A percentile compares a stretch with the other conserved stretches of the same genome.
Conservation (phyloP, 768 basidiomycete species). For the Trametes gibbosa region DNA sequence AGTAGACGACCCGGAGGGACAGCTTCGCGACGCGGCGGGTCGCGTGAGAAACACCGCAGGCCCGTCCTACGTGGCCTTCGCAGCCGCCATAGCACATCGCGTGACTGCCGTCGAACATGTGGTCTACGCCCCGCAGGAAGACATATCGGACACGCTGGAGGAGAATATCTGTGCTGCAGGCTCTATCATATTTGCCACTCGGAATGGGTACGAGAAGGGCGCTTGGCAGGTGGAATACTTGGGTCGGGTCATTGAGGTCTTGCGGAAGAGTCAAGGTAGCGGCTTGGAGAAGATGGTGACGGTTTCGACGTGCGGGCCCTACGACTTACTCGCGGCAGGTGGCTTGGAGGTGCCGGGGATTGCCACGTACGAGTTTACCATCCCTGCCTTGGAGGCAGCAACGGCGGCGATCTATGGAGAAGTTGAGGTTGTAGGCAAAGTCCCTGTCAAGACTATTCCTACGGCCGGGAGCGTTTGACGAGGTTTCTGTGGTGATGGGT, state of each 20-base stretch:
- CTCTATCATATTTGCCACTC: constrained; percentile 51
- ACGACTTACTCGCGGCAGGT: constrained; percentile 44
- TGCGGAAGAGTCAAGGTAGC: constrained; percentile 8
- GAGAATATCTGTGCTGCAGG: constrained; percentile 19
- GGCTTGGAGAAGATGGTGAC: constrained; percentile 39
- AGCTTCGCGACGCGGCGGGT: constrained; percentile 41
- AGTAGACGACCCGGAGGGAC: constrained; percentile 54
- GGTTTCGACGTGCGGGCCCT: constrained; percentile 64
- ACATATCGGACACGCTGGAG: constrained; percentile 1
- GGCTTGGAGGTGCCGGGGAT: constrained; percentile 36
- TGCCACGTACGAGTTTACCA: constrained; percentile 60
- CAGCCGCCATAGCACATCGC: constrained; percentile 33
- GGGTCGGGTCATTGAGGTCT: constrained; percentile 25
- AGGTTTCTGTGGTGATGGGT: no score
- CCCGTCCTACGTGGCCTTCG: constrained; percentile 52
- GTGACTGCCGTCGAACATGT: constrained; percentile 38
- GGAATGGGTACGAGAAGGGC: constrained; percentile 52
- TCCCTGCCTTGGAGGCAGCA: constrained; percentile 45
- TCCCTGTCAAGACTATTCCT: constrained; percentile 32
- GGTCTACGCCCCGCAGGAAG: constrained; percentile 38
- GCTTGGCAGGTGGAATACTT: constrained; percentile 52
- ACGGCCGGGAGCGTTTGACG: no score
- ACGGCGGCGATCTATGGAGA: constrained; percentile 44
- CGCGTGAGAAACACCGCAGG: constrained; percentile 55
- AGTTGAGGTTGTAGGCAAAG: constrained; percentile 21